These are phyloP conservation scores for Aureobasidium sp. DNA, from an alignment of 2,329 filamentous ascomycete species.

Conservation along the genomic window DNA sequence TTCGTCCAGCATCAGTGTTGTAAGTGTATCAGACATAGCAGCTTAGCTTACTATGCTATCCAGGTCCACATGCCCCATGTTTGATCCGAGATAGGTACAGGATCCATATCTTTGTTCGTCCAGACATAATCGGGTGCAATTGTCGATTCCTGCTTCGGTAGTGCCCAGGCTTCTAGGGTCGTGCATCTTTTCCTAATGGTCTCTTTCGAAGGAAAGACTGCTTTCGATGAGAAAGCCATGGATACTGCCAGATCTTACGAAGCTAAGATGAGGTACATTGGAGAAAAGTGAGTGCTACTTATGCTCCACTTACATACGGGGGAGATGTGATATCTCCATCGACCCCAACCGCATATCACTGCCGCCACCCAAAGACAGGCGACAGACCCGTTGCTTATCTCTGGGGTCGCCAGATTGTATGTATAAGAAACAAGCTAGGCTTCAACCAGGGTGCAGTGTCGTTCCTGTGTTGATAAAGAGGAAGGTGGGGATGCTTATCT, in stretches of 20 bases:
- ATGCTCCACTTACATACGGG: neutral
- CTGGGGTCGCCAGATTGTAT: too few species aligned
- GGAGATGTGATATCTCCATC: neutral
- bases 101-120: slow-evolving; percentile 31
- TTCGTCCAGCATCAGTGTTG: neutral
- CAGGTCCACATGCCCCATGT: slow-evolving; percentile 31
- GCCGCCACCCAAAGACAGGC: too few species aligned
- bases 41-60: slow-evolving; percentile 25
- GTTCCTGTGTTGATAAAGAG: neutral
- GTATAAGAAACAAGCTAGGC: too few species aligned
- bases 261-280: neutral
- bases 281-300: neutral
- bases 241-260: too few species aligned
- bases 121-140: slow-evolving; percentile 38
- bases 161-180: slow-evolving; percentile 36
- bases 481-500: slow-evolving; percentile 4
- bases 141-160: slow-evolving; percentile 40
- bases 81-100: slow-evolving; percentile 21
- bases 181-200: slow-evolving; percentile 34
- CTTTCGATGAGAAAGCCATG: neutral
- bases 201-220: slow-evolving; percentile 24
- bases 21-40: neutral
- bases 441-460: neutral
- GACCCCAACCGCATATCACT: too few species aligned
- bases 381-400: too few species aligned